Percentiles rank a stretch among this genome's conserved stretches.
These are phyloP conservation scores for Sugiyamaella japonica DNA, from an alignment of 1,139 yeast genomes.

Conservation along the genomic window DNA sequence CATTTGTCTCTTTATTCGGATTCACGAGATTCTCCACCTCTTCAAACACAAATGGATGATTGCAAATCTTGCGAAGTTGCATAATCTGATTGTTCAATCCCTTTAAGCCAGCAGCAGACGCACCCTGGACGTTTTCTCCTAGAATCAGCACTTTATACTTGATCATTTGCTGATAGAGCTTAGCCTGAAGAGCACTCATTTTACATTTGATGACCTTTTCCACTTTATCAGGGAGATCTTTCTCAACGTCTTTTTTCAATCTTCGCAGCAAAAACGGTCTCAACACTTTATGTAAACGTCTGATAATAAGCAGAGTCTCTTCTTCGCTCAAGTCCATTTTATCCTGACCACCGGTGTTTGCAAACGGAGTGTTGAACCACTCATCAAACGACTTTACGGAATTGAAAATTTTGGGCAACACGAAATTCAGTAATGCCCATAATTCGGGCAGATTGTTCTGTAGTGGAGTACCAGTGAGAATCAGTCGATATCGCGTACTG, in stretches of 20 bases:
- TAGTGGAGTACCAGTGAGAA: constrained; percentile 95
- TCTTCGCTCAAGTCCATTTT: constrained; percentile 93
- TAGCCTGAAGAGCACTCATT: constrained; percentile 76
- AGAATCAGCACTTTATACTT: constrained; percentile 81
- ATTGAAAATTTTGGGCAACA: constrained; percentile 91
- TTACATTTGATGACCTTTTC: constrained; percentile 90
- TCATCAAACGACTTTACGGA: constrained; percentile 97
- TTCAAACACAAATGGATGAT: constrained; percentile 95
- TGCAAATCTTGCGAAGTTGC: constrained; percentile 95
- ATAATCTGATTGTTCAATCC: constrained; percentile 92
- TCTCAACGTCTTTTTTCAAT: constrained; percentile 92
- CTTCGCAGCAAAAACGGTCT: constrained; percentile 91
- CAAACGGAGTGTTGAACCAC: constrained; percentile 98
- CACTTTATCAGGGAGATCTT: constrained; percentile 89
- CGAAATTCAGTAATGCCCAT: constrained; percentile 95
- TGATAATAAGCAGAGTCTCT: constrained; percentile 83
- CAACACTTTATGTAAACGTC: constrained; percentile 89
- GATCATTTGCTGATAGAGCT: constrained; percentile 84
- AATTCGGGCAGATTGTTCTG: constrained; percentile 95
- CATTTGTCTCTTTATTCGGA: constrained; percentile 54
- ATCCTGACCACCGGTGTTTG: constrained; percentile 92
- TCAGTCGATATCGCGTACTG: constrained; percentile 78
- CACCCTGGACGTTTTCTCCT: constrained; percentile 67
- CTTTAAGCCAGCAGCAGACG: constrained; percentile 45
- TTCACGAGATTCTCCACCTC: constrained; percentile 68